Evolutionary conservation across 257 asterid genomes (phyloP), one percentile per base, ranked within the genome.

Genomic region (Rubia yunnanensis): DNA sequence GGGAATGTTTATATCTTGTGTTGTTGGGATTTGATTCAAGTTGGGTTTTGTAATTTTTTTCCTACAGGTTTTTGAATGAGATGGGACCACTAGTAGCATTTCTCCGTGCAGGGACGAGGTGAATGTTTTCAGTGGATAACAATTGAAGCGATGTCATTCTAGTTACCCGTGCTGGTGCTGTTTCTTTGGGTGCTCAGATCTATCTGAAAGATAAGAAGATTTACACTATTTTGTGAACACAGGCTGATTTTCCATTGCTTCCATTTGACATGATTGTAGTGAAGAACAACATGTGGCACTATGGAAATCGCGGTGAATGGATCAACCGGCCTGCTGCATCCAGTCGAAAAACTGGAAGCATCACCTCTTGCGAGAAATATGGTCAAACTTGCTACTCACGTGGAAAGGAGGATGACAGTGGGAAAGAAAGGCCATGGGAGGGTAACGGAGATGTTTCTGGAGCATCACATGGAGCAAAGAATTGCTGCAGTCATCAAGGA

Each of bases 111-210:
- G 99, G 96, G 86, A 28, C 94, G 97, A 38, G 99, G 97, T 48
- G 99, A 94, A 76, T 90, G 99, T 74, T 94, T 94, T 80, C 97
- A 97, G 68, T 84, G 99, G 88, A 94, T 90, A 68, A 94, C 99
- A 38, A 94, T 94, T 74, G 99, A 94, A 87, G 99, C 97, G 53
- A 94, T 94, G 99, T 97, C 97, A 20, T 94, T 94, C 80, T 88
- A 90, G 87, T 83, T 94, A 62, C 97, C 99, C 60, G 95, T 90
- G 48, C 77, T 94, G 95, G 99, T 94, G 79, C 39, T 10, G 38
- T 63, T 71, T 35, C 59, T 3, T 34, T 14, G 7, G 52, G 55
- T 70, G 49, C n/a, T 53, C 26, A 5, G 10, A 26, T 32, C 28
- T 34, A 8, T n/a, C 41, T 3, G 20, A n/a, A 61, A 34, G 30